These are phyloP conservation scores for Gossypium bickii DNA, from an alignment of 345 rosid genomes.

Conservation along the genomic window DNA sequence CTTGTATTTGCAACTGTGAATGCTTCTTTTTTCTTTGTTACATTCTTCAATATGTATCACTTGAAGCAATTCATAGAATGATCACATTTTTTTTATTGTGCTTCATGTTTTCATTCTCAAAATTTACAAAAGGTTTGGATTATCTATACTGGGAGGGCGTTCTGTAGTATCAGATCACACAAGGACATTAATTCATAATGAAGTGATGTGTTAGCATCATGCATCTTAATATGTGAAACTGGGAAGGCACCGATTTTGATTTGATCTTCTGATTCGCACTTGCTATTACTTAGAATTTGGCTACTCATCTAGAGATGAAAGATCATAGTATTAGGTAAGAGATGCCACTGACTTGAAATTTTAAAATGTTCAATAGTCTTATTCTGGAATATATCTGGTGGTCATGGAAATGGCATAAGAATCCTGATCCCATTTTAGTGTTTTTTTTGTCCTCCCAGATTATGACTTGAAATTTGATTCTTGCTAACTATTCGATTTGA, in stretches of 20 bases:
- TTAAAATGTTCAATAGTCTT: not conserved
- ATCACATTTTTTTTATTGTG: not conserved
- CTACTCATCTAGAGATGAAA: not conserved
- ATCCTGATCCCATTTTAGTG: not conserved
- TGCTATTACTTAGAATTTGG: not conserved
- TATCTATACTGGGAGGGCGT: not conserved
- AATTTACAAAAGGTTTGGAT: not conserved
- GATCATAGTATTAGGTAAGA: not conserved
- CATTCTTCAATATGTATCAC: not conserved
- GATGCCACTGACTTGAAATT: conserved; percentile 5
- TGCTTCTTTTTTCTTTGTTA: not conserved
- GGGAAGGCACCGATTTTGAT: not conserved
- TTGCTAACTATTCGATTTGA: not conserved
- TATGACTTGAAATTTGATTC: not conserved
- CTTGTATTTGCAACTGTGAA: not conserved
- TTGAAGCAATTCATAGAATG: not conserved
- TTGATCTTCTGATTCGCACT: not conserved
- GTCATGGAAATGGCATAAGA: not conserved
- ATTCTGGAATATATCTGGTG: not conserved
- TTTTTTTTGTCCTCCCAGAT: not conserved
- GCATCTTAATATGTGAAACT: not conserved
- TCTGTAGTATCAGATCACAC: not conserved
- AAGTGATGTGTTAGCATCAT: not conserved
- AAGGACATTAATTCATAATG: not conserved
- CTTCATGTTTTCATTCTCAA: not conserved